Evolutionary conservation across 2,329 filamentous ascomycete species (phyloP).

Genomic region (Diaporthe vexans): DNA sequence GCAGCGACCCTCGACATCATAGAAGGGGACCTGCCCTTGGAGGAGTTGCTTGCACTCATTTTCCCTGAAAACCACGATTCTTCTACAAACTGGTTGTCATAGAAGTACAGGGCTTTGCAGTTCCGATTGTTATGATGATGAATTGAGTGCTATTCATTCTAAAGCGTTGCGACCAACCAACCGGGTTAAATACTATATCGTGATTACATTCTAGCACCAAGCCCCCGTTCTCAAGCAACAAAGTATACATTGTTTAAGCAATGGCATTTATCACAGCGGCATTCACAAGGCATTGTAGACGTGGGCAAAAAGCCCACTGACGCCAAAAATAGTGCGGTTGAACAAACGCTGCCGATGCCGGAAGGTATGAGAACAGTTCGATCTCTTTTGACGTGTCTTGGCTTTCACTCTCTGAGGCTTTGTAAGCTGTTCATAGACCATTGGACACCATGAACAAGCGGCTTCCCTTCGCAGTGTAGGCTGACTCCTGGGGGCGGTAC

Average conservation of each 20-base stretch:
- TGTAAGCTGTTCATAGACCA: not conserved
- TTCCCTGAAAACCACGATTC: not conserved
- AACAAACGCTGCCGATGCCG: not conserved
- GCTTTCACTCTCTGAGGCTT: not conserved
- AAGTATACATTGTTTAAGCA: not conserved
- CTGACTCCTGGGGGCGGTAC: too few relatives aligned
- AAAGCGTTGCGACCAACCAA: too few relatives aligned
- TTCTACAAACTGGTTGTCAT: not conserved
- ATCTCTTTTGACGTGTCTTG: too few relatives aligned
- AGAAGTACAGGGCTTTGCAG: not conserved
- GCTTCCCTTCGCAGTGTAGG: too few relatives aligned
- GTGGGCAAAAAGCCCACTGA: too few relatives aligned
- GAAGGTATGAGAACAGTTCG: not conserved
- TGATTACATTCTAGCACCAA: fast-evolving
- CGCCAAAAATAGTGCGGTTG: too few relatives aligned
- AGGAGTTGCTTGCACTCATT: not conserved
- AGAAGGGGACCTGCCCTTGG: constrained; percentile 1
- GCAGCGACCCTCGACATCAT: not conserved
- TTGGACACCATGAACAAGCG: not conserved
- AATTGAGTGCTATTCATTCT: too few relatives aligned
- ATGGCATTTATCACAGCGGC: not conserved
- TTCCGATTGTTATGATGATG: not conserved
- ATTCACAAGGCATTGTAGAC: not conserved
- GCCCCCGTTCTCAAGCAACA: too few relatives aligned
- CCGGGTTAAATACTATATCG: not conserved